These are phyloP conservation scores for Dryas drummondii DNA, from an alignment of 306 rosid species.

Conservation along the genomic window DNA sequence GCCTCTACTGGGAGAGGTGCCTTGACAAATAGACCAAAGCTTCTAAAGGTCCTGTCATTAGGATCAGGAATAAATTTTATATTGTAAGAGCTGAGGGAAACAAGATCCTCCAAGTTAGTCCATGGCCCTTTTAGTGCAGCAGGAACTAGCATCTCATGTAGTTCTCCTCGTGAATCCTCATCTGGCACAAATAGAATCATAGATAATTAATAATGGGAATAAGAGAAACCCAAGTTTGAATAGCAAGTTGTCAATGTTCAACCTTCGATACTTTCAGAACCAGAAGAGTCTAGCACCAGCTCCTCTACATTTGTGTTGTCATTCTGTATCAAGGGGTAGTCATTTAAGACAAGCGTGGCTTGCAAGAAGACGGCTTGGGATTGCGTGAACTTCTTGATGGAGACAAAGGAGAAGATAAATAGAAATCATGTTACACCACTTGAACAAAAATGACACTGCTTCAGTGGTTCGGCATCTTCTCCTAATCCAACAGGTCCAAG, in stretches of 20 bases:
- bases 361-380: too few species aligned
- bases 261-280: conserved; percentile 68
- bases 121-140: conserved; percentile 56
- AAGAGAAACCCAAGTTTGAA: conserved; percentile 28
- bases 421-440: too few species aligned
- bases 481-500: too few species aligned
- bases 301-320: conserved; percentile 20
- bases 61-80: conserved; percentile 66
- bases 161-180: conserved; percentile 56
- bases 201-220: conserved; percentile 22
- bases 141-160: conserved; percentile 80
- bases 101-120: conserved; percentile 37
- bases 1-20: conserved; percentile 73
- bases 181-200: conserved; percentile 42
- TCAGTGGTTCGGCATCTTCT: too few species aligned
- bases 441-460: too few species aligned
- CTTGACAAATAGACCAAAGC: conserved; percentile 74
- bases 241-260: conserved; percentile 25
- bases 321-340: too few species aligned
- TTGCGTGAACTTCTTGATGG: too few species aligned
- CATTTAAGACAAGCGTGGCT: too few species aligned
- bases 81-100: conserved; percentile 58
- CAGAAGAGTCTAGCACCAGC: conserved; percentile 43
- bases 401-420: too few species aligned
- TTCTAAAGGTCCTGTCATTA: conserved; percentile 67